Evolutionary conservation across 306 rosid species (phyloP).

Genomic region (Lathyrus tuberosus): DNA sequence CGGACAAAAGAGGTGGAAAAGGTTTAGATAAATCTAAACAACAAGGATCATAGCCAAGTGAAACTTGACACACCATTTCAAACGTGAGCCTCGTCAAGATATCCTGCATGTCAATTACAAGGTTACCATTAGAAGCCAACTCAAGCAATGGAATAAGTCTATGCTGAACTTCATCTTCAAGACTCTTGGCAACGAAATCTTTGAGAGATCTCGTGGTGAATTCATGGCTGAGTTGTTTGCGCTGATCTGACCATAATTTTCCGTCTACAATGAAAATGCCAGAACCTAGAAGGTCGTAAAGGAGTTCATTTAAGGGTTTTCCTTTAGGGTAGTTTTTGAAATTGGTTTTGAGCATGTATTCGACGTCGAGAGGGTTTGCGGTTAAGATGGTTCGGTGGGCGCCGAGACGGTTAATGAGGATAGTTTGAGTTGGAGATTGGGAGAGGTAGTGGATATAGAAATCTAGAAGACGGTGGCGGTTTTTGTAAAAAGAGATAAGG

Average conservation of each 20-base stretch:
- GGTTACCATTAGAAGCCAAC: conserved; percentile 42
- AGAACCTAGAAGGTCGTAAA: conserved; percentile 73
- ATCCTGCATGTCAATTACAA: conserved; percentile 68
- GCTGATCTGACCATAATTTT: conserved; percentile 61
- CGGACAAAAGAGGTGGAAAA: conserved; percentile 46
- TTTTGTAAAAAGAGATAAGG: conserved; percentile 59
- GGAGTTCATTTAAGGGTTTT: conserved; percentile 70
- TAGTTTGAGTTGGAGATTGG: conserved; percentile 58
- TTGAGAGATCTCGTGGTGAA: conserved; percentile 58
- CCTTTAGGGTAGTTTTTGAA: conserved; percentile 87
- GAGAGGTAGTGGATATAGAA: conserved; percentile 73
- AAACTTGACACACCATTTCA: conserved; percentile 65
- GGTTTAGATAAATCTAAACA: conserved; percentile 53
- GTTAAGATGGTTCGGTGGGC: conserved; percentile 61
- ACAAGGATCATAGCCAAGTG: conserved; percentile 60
- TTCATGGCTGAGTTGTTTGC: conserved; percentile 75
- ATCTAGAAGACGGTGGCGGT: conserved; percentile 57
- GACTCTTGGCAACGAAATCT: conserved; percentile 55
- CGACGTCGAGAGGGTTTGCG: conserved; percentile 69
- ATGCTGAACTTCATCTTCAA: conserved; percentile 57
- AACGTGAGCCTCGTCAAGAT: conserved; percentile 66
- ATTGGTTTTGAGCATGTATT: conserved; percentile 65
- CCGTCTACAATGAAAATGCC: conserved; percentile 85
- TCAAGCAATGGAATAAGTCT: conserved; percentile 61
- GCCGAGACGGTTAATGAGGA: conserved; percentile 58